phyloP scores from a whole-genome alignment of 23 red algal species.

The Agarophyton chilense region DNA sequence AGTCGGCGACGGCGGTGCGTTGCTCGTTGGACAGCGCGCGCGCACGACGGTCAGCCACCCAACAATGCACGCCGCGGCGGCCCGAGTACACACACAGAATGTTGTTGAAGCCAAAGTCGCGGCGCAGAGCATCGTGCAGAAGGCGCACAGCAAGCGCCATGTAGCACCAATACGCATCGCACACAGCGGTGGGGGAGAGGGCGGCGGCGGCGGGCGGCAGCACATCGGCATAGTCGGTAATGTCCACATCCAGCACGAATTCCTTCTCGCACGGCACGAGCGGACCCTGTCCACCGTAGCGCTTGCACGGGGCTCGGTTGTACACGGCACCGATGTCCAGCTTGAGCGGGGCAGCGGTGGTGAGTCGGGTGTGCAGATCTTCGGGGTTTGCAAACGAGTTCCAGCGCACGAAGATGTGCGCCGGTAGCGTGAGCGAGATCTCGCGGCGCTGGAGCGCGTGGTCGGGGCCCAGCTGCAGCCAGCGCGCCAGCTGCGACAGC shows the following conservation, averaged over 20 bases:
- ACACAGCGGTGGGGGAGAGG: constrained; percentile 48
- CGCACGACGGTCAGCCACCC: constrained; percentile 91
- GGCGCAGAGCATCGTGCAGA: constrained; percentile 71
- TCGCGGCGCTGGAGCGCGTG: constrained; percentile 63
- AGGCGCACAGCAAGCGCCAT: constrained; percentile 84
- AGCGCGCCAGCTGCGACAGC: constrained; percentile 33
- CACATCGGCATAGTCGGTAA: constrained; percentile 89
- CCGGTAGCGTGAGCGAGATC: constrained; percentile 80
- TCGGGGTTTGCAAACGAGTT: constrained; percentile 68
- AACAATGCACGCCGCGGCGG: constrained; percentile 91
- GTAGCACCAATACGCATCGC: constrained; percentile 83
- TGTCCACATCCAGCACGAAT: constrained; percentile 96
- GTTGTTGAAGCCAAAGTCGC: constrained; percentile 92
- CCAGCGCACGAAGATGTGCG: constrained; percentile 84
- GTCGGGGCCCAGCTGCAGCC: constrained; percentile 75
- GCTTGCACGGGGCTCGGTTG: constrained; percentile 69
- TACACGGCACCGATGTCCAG: constrained; percentile 94
- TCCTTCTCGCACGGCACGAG: constrained; percentile 79
- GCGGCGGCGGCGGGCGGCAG: constrained; percentile 20
- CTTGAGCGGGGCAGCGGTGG: constrained; percentile 65
- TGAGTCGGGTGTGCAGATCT: constrained; percentile 36
- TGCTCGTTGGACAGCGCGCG: constrained; percentile 84
- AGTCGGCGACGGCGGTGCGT: constrained; percentile 82
- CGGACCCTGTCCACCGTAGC: too few species aligned
- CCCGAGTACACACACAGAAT: constrained; percentile 96